Base-by-base conservation (phyloP, 2,329 filamentous ascomycete genomes). In the Shiraia sp. region DNA sequence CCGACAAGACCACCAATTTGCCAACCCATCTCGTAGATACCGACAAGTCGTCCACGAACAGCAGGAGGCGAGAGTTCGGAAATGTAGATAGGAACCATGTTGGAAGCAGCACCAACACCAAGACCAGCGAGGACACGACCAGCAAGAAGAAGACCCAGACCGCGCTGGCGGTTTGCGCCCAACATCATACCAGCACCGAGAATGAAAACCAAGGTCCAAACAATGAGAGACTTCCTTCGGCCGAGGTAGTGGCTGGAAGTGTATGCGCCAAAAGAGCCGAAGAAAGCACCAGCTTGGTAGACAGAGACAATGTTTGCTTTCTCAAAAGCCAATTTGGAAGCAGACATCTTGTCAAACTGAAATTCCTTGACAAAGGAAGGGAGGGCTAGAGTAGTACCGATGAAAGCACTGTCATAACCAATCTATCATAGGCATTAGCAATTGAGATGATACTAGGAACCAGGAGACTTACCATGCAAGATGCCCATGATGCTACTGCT, bases 271-370 rank as follows among this genome's bases (percentile, higher is more conserved):
- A 90, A 71, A n/a, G 82, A 80, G 39, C 87, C 87, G 53, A 90
- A 90, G 72, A 90, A 90, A 46, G 86, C 86, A 42, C 87, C 87
- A 8, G 86, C 87, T 69, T 90, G 87, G 71, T 87, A 90, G 42
- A 84, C 79, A 31, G 83, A 88, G 40, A 89, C 86, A 48, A 90
- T 88, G 65, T 89, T 90, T 58, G 82, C 75, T 55, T 80, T 82
- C 39, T 86, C 69, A 4, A 85, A 66, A 17, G 81, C 76, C 19
- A 81, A 69, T 13, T 77, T 60, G 2, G 55, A 32, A 1, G 60
- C 40, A 3, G 61, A 68, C 66, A 82, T 77, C 2, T 64, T 55
- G 4, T 63, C 71, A 56, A 88, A 85, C n/a, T 72, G 54, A 65
- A 90, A 90, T 61, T 89, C 86, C 1, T 72, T 57, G 32, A 72